Evolutionary conservation across 805 yeast species (phyloP).

Genomic region (Starmerella geochares): DNA sequence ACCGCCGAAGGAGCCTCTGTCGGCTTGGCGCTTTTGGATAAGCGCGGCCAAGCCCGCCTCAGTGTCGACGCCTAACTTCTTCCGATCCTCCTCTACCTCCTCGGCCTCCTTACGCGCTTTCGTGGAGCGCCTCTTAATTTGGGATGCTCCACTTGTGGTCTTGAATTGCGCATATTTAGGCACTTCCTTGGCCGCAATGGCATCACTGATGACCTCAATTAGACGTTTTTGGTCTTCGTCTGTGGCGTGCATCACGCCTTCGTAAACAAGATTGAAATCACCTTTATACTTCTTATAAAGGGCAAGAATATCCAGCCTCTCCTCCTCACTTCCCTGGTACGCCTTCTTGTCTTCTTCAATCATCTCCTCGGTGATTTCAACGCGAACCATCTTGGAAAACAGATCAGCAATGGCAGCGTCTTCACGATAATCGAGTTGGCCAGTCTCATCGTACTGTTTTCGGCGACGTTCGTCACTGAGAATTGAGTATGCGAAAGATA

Average conservation of each 20-base stretch:
- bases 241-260: slow-evolving; percentile 67
- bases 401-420: slow-evolving; percentile 32
- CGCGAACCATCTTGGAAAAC: slow-evolving; percentile 31
- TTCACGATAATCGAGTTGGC: slow-evolving; percentile 40
- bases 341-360: slow-evolving; percentile 57
- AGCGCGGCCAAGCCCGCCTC: slow-evolving; percentile 33
- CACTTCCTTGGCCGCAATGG: slow-evolving; percentile 36
- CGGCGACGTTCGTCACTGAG: slow-evolving; percentile 50
- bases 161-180: slow-evolving; percentile 40
- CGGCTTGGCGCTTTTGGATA: slow-evolving; percentile 29
- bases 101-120: slow-evolving; percentile 34
- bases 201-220: slow-evolving; percentile 40
- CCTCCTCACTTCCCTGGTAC: slow-evolving; percentile 44
- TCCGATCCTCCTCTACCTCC: slow-evolving; percentile 49
- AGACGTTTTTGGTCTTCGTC: slow-evolving; percentile 54
- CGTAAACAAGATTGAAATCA: slow-evolving; percentile 59
- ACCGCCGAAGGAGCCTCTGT: slow-evolving; percentile 20
- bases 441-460: slow-evolving; percentile 57
- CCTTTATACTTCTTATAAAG: slow-evolving; percentile 53
- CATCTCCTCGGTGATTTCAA: slow-evolving; percentile 34
- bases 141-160: slow-evolving; percentile 38
- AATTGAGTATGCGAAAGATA: slow-evolving; percentile 66
- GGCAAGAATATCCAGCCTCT: slow-evolving; percentile 47
- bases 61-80: slow-evolving; percentile 36
- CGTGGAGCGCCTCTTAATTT: slow-evolving; percentile 40